These are phyloP conservation scores for Rhizopus arrhizus DNA, from an alignment of 371 early-diverging fungal species.

Conservation along the genomic window DNA sequence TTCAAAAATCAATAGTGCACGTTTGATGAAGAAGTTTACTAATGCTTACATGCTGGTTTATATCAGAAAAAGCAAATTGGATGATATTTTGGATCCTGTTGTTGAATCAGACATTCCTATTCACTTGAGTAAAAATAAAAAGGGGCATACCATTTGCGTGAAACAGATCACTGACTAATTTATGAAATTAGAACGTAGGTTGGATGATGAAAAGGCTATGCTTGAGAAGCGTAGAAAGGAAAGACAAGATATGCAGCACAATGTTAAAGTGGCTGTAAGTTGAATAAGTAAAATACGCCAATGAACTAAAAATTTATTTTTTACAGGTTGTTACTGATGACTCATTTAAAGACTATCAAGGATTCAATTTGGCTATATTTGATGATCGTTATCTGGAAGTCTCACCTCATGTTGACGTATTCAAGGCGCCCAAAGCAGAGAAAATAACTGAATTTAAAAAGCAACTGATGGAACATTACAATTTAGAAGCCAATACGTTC, in stretches of 20 bases:
- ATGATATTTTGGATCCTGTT: slow-evolving; percentile 73
- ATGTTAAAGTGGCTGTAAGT: slow-evolving; percentile 62
- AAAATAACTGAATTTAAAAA: slow-evolving; percentile 62
- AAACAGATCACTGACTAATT: slow-evolving; percentile 4
- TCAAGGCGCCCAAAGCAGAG: slow-evolving; percentile 63
- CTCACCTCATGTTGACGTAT: slow-evolving; percentile 30
- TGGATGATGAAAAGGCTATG: slow-evolving; percentile 63
- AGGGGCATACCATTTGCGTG: slow-evolving; percentile 8
- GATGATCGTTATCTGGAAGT: slow-evolving; percentile 51
- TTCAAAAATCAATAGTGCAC: slow-evolving; percentile 28
- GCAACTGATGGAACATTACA: slow-evolving; percentile 52
- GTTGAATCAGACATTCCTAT: slow-evolving; percentile 73
- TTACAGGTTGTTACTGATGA: slow-evolving; percentile 61
- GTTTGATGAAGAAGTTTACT: slow-evolving; percentile 74
- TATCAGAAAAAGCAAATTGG: slow-evolving; percentile 76
- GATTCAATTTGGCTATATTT: slow-evolving; percentile 82
- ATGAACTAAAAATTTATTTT: neutral
- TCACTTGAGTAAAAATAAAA: slow-evolving; percentile 65
- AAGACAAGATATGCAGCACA: slow-evolving; percentile 71
- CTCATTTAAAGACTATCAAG: slow-evolving; percentile 69
- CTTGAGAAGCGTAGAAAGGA: slow-evolving; percentile 64
- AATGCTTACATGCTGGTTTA: slow-evolving; percentile 98
- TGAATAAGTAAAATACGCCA: neutral
- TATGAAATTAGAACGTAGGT: slow-evolving; percentile 49
- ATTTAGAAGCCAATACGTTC: slow-evolving; percentile 57